Evolutionary conservation across 2,329 filamentous ascomycete genomes (phyloP).

Genomic region (Diaporthe caulivora): DNA sequence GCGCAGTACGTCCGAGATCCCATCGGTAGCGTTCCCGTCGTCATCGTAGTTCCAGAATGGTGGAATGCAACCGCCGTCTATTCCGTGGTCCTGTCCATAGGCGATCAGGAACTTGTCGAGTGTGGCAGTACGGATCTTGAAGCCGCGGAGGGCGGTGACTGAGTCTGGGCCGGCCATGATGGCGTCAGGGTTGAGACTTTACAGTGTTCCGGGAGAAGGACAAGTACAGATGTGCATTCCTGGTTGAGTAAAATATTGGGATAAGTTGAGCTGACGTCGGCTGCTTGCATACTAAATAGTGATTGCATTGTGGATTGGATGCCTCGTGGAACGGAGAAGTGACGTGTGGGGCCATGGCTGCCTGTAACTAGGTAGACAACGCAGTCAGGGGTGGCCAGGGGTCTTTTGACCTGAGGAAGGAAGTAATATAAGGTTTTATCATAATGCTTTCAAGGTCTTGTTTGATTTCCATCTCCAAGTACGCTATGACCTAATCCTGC

Average conservation of each 20-base stretch:
- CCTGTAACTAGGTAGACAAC: too few relatives aligned
- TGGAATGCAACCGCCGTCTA: background rate
- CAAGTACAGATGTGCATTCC: background rate
- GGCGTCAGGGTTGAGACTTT: background rate
- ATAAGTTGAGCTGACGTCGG: background rate
- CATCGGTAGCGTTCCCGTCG: background rate
- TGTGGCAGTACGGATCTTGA: background rate
- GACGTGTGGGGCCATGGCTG: too few relatives aligned
- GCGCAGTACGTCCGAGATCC: background rate
- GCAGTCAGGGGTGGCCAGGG: too few relatives aligned
- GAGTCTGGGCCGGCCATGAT: background rate
- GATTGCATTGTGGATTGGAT: too few relatives aligned
- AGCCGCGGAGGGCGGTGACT: slow-evolving; percentile 4
- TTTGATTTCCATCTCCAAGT: too few relatives aligned
- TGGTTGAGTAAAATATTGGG: background rate
- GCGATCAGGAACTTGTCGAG: background rate
- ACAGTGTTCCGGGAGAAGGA: background rate
- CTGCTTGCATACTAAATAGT: background rate
- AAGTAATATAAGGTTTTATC: too few relatives aligned
- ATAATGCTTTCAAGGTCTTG: too few relatives aligned
- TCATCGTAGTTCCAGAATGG: background rate
- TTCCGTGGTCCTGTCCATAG: background rate
- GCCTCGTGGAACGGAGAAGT: too few relatives aligned
- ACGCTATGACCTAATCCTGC: too few relatives aligned
- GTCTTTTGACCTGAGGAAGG: too few relatives aligned